These are phyloP conservation scores for Penicillium parvum DNA, from an alignment of 495 filamentous ascomycete genomes.

Conservation along the genomic window DNA sequence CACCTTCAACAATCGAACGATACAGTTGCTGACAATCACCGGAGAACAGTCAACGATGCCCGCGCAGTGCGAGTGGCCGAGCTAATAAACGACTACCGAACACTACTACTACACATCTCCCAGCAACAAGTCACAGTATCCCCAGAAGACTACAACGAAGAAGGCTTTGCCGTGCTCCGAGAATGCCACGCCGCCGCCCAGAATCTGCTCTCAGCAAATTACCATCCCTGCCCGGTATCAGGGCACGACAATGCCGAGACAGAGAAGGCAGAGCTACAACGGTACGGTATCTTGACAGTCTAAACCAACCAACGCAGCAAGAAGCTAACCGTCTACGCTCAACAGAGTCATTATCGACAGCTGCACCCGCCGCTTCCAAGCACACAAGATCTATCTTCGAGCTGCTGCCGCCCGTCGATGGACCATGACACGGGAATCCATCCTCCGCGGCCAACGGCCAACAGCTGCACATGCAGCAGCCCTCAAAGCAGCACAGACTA, in stretches of 20 bases:
- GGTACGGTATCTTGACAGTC: conserved; percentile 46
- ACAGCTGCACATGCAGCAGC: conserved; percentile 52
- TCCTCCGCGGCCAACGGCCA: conserved; percentile 62
- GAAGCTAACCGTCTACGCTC: not conserved
- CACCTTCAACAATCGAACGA: not conserved
- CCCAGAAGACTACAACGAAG: conserved; percentile 69
- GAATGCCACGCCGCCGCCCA: conserved; percentile 73
- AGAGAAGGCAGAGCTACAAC: conserved; percentile 67
- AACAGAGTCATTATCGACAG: conserved; percentile 72
- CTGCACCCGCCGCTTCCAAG: conserved; percentile 74
- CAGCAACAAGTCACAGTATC: conserved; percentile 54
- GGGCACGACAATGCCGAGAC: conserved; percentile 59
- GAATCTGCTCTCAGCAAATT: conserved; percentile 66
- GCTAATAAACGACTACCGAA: conserved; percentile 79
- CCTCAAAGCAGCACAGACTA: conserved; percentile 54
- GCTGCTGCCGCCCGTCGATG: conserved; percentile 74
- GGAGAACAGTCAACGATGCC: conserved; percentile 69
- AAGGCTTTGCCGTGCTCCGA: conserved; percentile 71
- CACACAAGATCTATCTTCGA: conserved; percentile 78
- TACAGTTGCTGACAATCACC: conserved; percentile 7
- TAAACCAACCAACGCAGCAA: not conserved
- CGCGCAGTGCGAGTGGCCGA: conserved; percentile 78
- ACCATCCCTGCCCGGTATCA: conserved; percentile 48
- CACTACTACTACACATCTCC: conserved; percentile 74
- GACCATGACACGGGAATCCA: conserved; percentile 64